A percentile compares a stretch with the other conserved stretches of the same genome.
Evolutionary conservation across 805 yeast genomes (phyloP).

Genomic region (Candida piceae): DNA sequence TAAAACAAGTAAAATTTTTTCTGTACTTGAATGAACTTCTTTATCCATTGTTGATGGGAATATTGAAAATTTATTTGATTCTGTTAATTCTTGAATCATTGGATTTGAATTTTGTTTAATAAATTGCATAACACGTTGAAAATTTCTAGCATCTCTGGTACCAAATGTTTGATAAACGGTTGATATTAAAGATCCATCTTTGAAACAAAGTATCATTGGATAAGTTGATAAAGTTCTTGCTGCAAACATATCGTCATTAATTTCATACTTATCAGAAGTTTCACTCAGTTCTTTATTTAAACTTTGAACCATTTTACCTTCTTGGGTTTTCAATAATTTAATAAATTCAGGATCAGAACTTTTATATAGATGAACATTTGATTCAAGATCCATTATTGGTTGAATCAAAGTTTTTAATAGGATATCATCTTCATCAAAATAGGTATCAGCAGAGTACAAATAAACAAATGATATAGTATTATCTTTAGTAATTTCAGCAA

Average conservation of each 20-base stretch:
- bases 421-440: slow-evolving; percentile 56
- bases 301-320: slow-evolving; percentile 34
- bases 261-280: slow-evolving; percentile 19
- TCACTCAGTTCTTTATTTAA: slow-evolving; percentile 35
- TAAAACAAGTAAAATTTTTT: slow-evolving; percentile 44
- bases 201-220: slow-evolving; percentile 61
- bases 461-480: slow-evolving; percentile 51
- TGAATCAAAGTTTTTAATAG: slow-evolving; percentile 57
- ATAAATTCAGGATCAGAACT: slow-evolving; percentile 41
- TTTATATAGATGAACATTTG: slow-evolving; percentile 48
- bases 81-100: slow-evolving; percentile 46
- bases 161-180: slow-evolving; percentile 55
- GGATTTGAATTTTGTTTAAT: slow-evolving; percentile 47
- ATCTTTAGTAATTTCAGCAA: slow-evolving; percentile 26
- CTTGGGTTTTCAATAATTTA: slow-evolving; percentile 38
- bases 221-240: slow-evolving; percentile 51
- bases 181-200: slow-evolving; percentile 49
- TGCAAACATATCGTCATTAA: slow-evolving; percentile 41
- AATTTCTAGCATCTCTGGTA: slow-evolving; percentile 57
- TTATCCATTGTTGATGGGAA: slow-evolving; percentile 29
- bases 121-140: slow-evolving; percentile 43
- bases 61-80: slow-evolving; percentile 30
- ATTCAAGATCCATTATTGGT: slow-evolving; percentile 52
- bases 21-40: slow-evolving; percentile 29
- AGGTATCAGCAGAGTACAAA: slow-evolving; percentile 44